These are phyloP conservation scores for Seiridium unicorne DNA, from an alignment of 2,329 filamentous ascomycete genomes.

Conservation along the genomic window DNA sequence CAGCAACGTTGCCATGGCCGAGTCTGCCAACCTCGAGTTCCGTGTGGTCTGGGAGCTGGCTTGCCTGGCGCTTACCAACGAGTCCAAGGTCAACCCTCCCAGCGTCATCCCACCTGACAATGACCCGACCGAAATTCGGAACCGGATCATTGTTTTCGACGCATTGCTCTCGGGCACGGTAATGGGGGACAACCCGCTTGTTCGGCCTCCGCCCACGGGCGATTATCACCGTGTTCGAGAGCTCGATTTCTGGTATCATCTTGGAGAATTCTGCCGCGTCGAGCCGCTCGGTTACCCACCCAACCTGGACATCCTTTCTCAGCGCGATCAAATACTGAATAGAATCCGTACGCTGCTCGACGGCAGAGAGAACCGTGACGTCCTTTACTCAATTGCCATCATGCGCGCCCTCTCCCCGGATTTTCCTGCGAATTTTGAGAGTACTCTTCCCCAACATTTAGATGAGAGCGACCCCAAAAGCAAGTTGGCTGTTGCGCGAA, in stretches of 20 bases:
- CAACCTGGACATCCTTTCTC: conserved; percentile 44
- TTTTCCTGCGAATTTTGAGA: conserved; percentile 57
- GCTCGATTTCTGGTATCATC: conserved; percentile 77
- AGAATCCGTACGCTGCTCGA: conserved; percentile 71
- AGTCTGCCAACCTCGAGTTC: conserved; percentile 54
- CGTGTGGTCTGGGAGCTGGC: conserved; percentile 61
- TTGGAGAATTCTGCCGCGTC: conserved; percentile 67
- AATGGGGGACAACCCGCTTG: conserved; percentile 56
- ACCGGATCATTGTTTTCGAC: conserved; percentile 74
- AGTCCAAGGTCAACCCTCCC: conserved; percentile 32
- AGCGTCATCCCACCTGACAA: conserved; percentile 49
- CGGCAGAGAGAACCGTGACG: conserved; percentile 81
- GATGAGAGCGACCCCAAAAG: conserved; percentile 67
- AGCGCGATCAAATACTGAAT: conserved; percentile 64
- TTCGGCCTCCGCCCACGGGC: conserved; percentile 44
- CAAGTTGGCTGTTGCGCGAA: conserved; percentile 66
- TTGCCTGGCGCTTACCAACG: conserved; percentile 41
- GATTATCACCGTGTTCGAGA: conserved; percentile 60
- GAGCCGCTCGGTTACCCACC: conserved; percentile 50
- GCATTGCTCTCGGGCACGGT: conserved; percentile 72
- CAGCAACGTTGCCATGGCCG: conserved; percentile 50
- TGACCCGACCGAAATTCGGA: conserved; percentile 62
- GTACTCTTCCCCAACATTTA: conserved; percentile 54
- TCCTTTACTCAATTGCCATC: conserved; percentile 85
- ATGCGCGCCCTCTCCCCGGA: conserved; percentile 71